Base-by-base conservation (phyloP, 192 early-diverging fungal species). In the Backusella psychrophila region DNA sequence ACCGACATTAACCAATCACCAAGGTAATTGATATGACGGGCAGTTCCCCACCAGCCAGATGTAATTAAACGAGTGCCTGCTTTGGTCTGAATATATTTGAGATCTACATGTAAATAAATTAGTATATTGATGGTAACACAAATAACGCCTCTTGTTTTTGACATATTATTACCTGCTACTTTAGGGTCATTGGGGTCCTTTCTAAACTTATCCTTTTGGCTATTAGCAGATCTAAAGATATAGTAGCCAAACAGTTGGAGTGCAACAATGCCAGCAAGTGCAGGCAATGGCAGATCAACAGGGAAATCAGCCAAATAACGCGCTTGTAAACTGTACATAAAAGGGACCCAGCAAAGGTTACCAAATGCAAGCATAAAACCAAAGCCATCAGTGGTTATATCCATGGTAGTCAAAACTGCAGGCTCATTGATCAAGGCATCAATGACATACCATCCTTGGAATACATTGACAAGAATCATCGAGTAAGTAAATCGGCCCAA, bases 311-410 rank as follows among this genome's bases (percentile, higher is more conserved):
- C 82, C 72, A 98, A 88, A 83, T 94, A 98, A 39, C 96, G 87
- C 5, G 96, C 91, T 82, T 99, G 98, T 14, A 97, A 81, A 19
- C 91, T 89, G 80, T 96, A 98, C 74, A 93, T 93, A 84, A 93
- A 91, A 3, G 95, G 95, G 29, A 99, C 89, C 96, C 96, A 99
- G 19, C 90, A 90, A 39, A 96, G 78, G 68, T 94, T 89, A 66
- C 91, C 92, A 78, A 93, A 92, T 19, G 88, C 87, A 35, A 94
- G 86, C 93, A 94, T 93, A 79, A 89, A 96, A 2, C 98, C 98
- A 82, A 99, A 98, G 15, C 98, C 98, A 78, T 99, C 98, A 6
- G 93, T 96, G 19, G 91, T 95, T 36, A 99, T 94, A 73, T 98
- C 96, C 94, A 97, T 97, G 12, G 96, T 98, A 34, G 96, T 96